Percentiles rank a stretch among this genome's conserved stretches.
Conservation (phyloP, 345 rosid genomes). For the Cardiospermum halicacabum region DNA sequence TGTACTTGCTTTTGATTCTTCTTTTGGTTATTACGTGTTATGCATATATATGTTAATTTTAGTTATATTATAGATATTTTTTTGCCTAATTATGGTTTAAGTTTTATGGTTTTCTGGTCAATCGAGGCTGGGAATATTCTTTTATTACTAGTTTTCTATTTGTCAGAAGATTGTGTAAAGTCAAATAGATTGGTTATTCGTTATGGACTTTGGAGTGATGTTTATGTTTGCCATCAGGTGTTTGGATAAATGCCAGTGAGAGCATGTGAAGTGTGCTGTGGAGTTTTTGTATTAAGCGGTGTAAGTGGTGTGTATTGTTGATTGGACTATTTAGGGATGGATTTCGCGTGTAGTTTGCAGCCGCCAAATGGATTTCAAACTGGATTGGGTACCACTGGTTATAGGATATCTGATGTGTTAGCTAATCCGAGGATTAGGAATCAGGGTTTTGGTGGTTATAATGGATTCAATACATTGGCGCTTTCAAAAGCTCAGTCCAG, state of each 20-base stretch:
- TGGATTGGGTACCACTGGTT: constrained; percentile 28
- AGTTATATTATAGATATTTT: neutral
- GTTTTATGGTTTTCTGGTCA: neutral
- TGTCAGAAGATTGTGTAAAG: neutral
- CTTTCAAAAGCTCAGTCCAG: constrained; percentile 20
- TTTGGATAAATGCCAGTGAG: constrained; percentile 31
- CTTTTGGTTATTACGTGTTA: neutral
- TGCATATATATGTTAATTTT: neutral
- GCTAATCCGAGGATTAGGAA: constrained; percentile 32
- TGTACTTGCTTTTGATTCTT: neutral
- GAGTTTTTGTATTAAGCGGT: constrained; percentile 13
- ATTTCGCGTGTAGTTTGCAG: constrained; percentile 43
- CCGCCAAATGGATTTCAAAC: constrained; percentile 33
- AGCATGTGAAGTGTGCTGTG: constrained; percentile 16
- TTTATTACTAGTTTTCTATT: neutral
- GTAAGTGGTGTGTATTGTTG: neutral
- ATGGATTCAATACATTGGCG: constrained; percentile 26
- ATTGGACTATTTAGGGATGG: constrained; percentile 41
- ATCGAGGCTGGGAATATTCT: neutral
- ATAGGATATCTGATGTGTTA: constrained; percentile 23
- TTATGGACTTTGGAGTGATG: neutral
- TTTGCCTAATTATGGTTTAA: neutral
- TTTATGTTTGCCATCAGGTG: constrained; percentile 31
- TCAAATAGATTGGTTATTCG: neutral
- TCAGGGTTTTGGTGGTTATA: constrained; percentile 27